These are phyloP conservation scores for Fusarium veterinarium DNA, from an alignment of 2,329 filamentous ascomycete genomes.

Conservation along the genomic window DNA sequence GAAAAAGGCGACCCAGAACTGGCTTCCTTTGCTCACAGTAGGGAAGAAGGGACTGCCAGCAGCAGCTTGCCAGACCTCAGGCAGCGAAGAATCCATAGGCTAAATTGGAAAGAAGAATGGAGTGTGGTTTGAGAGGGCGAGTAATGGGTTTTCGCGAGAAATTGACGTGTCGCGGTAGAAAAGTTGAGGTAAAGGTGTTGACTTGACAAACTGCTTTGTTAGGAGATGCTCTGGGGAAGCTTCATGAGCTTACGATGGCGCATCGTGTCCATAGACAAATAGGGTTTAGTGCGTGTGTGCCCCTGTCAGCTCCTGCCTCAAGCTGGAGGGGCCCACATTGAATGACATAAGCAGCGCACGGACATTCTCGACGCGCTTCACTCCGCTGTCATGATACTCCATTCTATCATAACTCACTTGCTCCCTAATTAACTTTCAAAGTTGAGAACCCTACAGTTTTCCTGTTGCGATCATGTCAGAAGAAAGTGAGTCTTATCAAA, in stretches of 20 bases:
- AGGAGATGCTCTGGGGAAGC: slow-evolving; percentile 42
- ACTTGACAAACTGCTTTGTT: slow-evolving; percentile 25
- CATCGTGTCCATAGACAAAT: slow-evolving; percentile 51
- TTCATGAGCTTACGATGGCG: slow-evolving; percentile 47
- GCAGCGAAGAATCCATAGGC: slow-evolving; percentile 83
- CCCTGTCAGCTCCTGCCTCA: slow-evolving; percentile 1
- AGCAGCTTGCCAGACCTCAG: slow-evolving; percentile 94
- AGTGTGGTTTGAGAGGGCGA: not conserved
- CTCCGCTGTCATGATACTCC: slow-evolving; percentile 41
- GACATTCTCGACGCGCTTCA: slow-evolving; percentile 35
- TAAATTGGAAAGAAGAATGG: slow-evolving; percentile 12
- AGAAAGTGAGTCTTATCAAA: slow-evolving; percentile 30
- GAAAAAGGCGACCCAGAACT: slow-evolving; percentile 83
- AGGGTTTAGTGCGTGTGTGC: slow-evolving; percentile 46
- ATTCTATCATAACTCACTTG: slow-evolving; percentile 25
- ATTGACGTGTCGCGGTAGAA: slow-evolving; percentile 7
- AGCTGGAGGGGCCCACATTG: not conserved
- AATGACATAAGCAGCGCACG: slow-evolving; percentile 50
- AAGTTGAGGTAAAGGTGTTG: slow-evolving; percentile 8
- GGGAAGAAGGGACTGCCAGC: slow-evolving; percentile 87
- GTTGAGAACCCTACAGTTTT: slow-evolving; percentile 3
- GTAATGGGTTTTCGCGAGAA: not conserved
- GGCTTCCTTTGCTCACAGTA: slow-evolving; percentile 80
- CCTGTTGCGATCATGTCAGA: slow-evolving; percentile 38
- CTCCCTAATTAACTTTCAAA: slow-evolving; percentile 12